Conservation (phyloP, 2,329 filamentous ascomycete species). For the Golovinomyces cichoracearum region DNA sequence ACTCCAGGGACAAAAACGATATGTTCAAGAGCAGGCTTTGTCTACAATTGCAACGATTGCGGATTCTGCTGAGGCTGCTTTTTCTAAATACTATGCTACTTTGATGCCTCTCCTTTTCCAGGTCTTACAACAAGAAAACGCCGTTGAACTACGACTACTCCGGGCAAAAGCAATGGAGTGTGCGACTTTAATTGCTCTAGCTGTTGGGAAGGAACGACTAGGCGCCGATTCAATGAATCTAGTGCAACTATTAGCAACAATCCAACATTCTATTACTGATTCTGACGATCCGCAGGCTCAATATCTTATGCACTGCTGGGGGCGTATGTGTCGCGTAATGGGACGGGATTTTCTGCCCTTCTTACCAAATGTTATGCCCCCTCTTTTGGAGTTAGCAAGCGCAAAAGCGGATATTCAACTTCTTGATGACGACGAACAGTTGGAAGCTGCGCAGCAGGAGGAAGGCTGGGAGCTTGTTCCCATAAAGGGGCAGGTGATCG, state of each 20-base stretch:
- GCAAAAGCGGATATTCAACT: slow-evolving; percentile 95
- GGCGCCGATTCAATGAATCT: slow-evolving; percentile 65
- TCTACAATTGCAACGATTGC: slow-evolving; percentile 97
- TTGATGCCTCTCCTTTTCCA: slow-evolving; percentile 87
- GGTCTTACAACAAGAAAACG: slow-evolving; percentile 67
- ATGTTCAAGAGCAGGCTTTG: slow-evolving; percentile 89
- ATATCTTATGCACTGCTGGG: slow-evolving; percentile 97
- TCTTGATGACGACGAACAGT: slow-evolving; percentile 80
- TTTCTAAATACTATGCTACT: slow-evolving; percentile 82
- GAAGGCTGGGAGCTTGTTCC: slow-evolving; percentile 96
- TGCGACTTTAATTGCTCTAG: slow-evolving; percentile 79
- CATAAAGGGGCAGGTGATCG: slow-evolving; percentile 91
- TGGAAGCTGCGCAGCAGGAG: slow-evolving; percentile 75
- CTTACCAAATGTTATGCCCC: slow-evolving; percentile 79
- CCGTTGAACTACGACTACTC: slow-evolving; percentile 75
- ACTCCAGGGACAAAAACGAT: slow-evolving; percentile 74
- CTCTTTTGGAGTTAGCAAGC: slow-evolving; percentile 66
- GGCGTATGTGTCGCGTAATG: slow-evolving; percentile 89
- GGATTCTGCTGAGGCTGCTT: slow-evolving; percentile 89
- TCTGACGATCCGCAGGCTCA: slow-evolving; percentile 86
- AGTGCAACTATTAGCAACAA: slow-evolving; percentile 63
- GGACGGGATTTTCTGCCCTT: slow-evolving; percentile 79
- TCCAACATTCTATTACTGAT: slow-evolving; percentile 68
- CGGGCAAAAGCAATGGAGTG: slow-evolving; percentile 98
- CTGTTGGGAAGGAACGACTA: slow-evolving; percentile 81